Conservation (phyloP, 2,329 filamentous ascomycete genomes). For the Cytospora piceae region DNA sequence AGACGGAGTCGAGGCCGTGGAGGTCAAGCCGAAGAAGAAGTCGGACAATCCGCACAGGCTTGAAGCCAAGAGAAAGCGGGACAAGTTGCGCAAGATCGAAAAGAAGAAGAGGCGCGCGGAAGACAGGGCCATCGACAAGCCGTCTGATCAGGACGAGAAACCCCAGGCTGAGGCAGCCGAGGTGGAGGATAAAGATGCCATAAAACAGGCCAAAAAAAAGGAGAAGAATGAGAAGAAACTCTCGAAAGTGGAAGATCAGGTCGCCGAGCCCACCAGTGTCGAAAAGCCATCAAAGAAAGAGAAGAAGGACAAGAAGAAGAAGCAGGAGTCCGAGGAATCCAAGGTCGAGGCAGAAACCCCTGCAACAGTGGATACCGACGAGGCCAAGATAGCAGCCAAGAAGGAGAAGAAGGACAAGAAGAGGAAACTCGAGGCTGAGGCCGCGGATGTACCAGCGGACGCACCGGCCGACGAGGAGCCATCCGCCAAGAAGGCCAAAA, state of each 20-base stretch:
- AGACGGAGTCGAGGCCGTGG: constrained; percentile 43
- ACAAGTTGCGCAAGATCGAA: constrained; percentile 19
- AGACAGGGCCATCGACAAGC: constrained; percentile 20
- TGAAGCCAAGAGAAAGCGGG: constrained; percentile 5
- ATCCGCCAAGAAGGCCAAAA: constrained; percentile 32
- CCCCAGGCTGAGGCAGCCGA: constrained; percentile 6
- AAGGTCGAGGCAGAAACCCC: constrained; percentile 33
- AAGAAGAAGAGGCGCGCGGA: constrained; percentile 22
- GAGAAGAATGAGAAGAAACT: constrained; percentile 35
- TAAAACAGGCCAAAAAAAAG: constrained; percentile 15
- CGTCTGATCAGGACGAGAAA: not conserved
- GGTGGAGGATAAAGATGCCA: constrained; percentile 3
- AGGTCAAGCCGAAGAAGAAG: constrained; percentile 33
- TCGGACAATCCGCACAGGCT: constrained; percentile 27
- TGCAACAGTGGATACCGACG: constrained; percentile 30
- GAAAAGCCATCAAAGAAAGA: constrained; percentile 33
- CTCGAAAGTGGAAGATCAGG: constrained; percentile 12
- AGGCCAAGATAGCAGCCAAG: constrained; percentile 30
- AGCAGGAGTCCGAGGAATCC: constrained; percentile 33
- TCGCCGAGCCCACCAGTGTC: constrained; percentile 42
- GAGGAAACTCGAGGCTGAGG: constrained; percentile 29
- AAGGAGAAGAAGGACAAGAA: constrained; percentile 31
- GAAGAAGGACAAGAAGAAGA: constrained; percentile 35
- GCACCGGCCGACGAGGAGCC: constrained; percentile 31
- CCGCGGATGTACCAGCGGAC: constrained; percentile 21